Base-by-base conservation (phyloP, 768 basidiomycete genomes). In the Russula abietina region DNA sequence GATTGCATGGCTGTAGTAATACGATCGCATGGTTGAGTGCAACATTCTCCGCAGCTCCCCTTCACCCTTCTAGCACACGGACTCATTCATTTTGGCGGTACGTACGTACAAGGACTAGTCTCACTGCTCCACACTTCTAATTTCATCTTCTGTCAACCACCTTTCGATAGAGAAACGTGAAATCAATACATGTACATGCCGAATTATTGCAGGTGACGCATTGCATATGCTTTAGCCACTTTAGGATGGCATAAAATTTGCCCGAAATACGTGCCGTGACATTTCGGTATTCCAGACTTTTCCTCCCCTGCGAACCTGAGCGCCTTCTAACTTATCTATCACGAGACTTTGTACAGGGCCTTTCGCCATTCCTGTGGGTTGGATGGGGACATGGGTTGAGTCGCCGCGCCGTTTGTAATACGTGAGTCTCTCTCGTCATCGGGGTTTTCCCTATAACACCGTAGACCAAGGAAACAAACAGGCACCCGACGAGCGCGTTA, bases 161-260 rank as follows among this genome's bases (percentile, higher is more conserved):
- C 48, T n/a, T 58, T 58, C 56, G 33, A 49, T 58, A 26, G 5
- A 39, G 46, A 58, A 50, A 17, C 45, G n/a, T n/a, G n/a, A 19
- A 26, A 36, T 24, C 2, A 16, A 24, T 16, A 33, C 11, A 10
- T n/a, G n/a, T n/a, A n/a, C 2, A 9, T 8, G n/a, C 30, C 33
- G 43, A 36, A 36, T 32, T 24, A 19, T 26, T 57, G 22, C 32
- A 48, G 32, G 30, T 24, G 46, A 24, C 49, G 9, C 16, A 22
- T 51, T 32, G 30, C 43, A 11, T 33, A 9, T 12, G 43, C 14
- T n/a, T 22, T 33, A 57, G 43, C 55, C 28, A 16, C 33, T 32
- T 57, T 45, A 19, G 55, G 43, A 17, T 33, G 30, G 41, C 22
- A 30, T 45, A 30, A n/a, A n/a, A n/a, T 8, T 22, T 45, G 54